phyloP scores from a whole-genome alignment of 1,139 yeast species.

The Taphrina sp. region DNA sequence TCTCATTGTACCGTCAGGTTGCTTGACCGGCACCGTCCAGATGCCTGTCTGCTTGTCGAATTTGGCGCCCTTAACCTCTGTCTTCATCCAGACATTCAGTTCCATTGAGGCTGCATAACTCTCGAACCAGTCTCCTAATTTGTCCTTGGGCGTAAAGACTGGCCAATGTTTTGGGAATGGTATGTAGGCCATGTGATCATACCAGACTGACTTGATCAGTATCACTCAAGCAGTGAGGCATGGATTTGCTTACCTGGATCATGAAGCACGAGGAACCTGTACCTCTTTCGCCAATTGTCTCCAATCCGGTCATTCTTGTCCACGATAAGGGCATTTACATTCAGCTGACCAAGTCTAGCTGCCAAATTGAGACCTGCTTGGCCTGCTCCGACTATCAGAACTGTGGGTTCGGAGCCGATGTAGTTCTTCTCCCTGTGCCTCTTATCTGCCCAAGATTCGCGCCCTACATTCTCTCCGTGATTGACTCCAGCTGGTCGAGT shows the following conservation, averaged over 20 bases:
- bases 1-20: slow-evolving; percentile 41
- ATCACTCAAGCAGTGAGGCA: too few species aligned
- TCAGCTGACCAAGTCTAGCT: slow-evolving; percentile 49
- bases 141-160: slow-evolving; percentile 50
- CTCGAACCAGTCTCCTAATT: slow-evolving; percentile 50
- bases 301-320: slow-evolving; percentile 48
- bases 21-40: slow-evolving; percentile 45
- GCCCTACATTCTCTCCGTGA: slow-evolving; percentile 47
- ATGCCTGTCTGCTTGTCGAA: slow-evolving; percentile 43
- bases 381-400: slow-evolving; percentile 51
- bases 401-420: slow-evolving; percentile 46
- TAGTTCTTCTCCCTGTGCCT: slow-evolving; percentile 39
- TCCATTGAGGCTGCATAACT: slow-evolving; percentile 47
- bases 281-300: slow-evolving; percentile 52
- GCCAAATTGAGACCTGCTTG: slow-evolving; percentile 50
- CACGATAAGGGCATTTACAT: slow-evolving; percentile 47
- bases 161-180: slow-evolving; percentile 50
- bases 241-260: too few species aligned
- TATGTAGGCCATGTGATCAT: slow-evolving; percentile 49
- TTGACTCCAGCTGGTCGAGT: slow-evolving; percentile 47
- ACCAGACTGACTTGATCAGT: too few species aligned
- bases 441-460: slow-evolving; percentile 43
- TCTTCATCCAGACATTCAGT: slow-evolving; percentile 47
- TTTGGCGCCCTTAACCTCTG: slow-evolving; percentile 44
- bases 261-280: slow-evolving; percentile 49